These are phyloP conservation scores for Xanthoparmelia taractica DNA, from an alignment of 495 filamentous ascomycete genomes.

Conservation along the genomic window DNA sequence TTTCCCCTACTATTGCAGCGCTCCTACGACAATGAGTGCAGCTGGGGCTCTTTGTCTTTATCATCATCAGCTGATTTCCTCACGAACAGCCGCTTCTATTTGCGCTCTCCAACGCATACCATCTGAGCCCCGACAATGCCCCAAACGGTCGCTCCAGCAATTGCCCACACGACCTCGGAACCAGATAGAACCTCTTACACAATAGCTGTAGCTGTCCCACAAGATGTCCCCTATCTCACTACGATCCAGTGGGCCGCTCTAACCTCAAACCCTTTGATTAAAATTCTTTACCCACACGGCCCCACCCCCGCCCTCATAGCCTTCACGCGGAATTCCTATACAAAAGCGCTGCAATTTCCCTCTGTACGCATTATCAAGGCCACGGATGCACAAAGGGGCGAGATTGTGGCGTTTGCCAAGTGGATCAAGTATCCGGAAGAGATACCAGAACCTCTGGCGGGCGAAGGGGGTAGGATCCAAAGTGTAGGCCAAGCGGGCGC, in stretches of 20 bases:
- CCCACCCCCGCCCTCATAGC: constrained; percentile 17
- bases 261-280: constrained; percentile 19
- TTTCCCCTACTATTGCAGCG: neutral
- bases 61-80: neutral
- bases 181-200: neutral
- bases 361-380: constrained; percentile 21
- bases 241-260: constrained; percentile 24
- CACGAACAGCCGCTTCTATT: neutral
- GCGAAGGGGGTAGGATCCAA: neutral
- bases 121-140: neutral
- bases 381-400: constrained; percentile 21
- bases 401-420: constrained; percentile 26
- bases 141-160: constrained; percentile 3
- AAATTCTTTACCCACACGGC: constrained; percentile 22
- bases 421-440: constrained; percentile 25
- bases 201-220: constrained; percentile 9
- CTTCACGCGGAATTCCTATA: constrained; percentile 20
- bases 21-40: neutral
- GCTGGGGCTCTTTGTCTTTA: neutral
- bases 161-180: neutral
- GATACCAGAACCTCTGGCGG: constrained; percentile 8
- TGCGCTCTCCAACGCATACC: neutral
- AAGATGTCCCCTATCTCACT: constrained; percentile 20
- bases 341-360: constrained; percentile 17
- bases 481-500: constrained; percentile 8